phyloP scores from a whole-genome alignment of 1,284 basidiomycete species.

The Leccinum subrobustum region DNA sequence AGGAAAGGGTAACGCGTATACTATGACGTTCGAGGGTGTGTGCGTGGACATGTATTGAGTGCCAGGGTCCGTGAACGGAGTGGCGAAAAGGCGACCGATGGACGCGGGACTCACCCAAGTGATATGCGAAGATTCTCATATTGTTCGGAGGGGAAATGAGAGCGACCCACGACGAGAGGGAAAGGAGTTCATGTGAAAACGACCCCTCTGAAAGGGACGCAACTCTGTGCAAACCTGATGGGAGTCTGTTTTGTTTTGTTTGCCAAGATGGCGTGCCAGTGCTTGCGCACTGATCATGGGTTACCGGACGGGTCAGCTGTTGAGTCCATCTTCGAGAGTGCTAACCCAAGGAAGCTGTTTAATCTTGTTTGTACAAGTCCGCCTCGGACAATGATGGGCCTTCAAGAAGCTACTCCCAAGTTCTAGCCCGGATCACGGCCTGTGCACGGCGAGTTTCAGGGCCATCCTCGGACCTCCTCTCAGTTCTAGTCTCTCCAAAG shows the following conservation, averaged over 20 bases:
- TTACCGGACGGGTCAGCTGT: not conserved
- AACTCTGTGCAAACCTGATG: slow-evolving; percentile 8
- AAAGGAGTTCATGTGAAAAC: slow-evolving; percentile 16
- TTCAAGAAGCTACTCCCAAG: not conserved
- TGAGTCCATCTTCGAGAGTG: not conserved
- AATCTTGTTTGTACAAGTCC: slow-evolving; percentile 8
- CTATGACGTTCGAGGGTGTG: slow-evolving; percentile 17
- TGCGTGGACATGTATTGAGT: not conserved
- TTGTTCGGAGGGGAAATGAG: slow-evolving; percentile 5
- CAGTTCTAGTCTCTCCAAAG: not conserved
- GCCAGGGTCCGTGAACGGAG: slow-evolving; percentile 12
- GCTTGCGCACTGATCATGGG: not conserved
- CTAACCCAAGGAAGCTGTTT: slow-evolving; percentile 12
- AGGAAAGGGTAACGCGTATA: slow-evolving; percentile 17
- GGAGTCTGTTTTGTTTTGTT: not conserved
- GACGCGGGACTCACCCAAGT: slow-evolving; percentile 7
- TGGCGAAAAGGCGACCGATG: slow-evolving; percentile 14
- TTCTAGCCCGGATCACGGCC: slow-evolving; percentile 16
- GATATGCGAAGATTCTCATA: slow-evolving; percentile 18
- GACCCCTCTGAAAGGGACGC: not conserved
- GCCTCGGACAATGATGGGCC: not conserved
- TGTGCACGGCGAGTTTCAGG: slow-evolving; percentile 15
- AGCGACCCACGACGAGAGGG: slow-evolving; percentile 3
- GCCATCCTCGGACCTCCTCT: not conserved
- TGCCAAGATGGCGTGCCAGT: not conserved